Base-by-base conservation (phyloP, 768 basidiomycete species). In the Agrocybe chaxingu region DNA sequence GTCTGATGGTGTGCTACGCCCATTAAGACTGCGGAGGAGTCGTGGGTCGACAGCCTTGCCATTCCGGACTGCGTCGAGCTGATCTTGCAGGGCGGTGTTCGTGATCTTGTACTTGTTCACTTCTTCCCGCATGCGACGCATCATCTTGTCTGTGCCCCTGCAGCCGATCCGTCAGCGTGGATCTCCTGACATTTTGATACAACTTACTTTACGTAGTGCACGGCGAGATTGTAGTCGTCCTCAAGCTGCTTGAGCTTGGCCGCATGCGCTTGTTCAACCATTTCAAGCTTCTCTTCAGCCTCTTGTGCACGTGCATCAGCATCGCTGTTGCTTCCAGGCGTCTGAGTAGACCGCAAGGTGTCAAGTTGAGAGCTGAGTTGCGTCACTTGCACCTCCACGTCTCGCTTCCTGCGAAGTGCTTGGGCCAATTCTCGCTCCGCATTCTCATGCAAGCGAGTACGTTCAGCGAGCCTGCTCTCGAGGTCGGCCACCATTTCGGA, bases 91-190 rank as follows among this genome's bases (percentile, higher is more conserved):
- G 50, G 78, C 74, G 39, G 84, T 74, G 62, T 93, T 95, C 40
- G 84, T 68, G 42, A 76, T 76, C 72, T 97, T 98, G 69, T 96
- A 91, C 71, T 89, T 95, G 57, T 81, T 88, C 50, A 98, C 72
- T 63, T 98, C 97, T 50, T 95, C 96, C 68, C 93, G 91, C 87
- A 98, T 92, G 58, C 88, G 84, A 57, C 93, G 84, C 76, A 98
- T 89, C 84, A 98, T 93, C 72, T 95, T 97, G 69, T 98, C 97
- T 1, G 95, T 98, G 40, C 92, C 92, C 79, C 91, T 93, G 63
- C 18, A 52, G 54, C 32, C 56, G 29, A 24, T 52, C 48, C 35
- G 33, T 33, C 60, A 50, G 33, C 30, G 56, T 60, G 31, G 61
- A 49, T 45, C 6, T 35, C 19, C 7, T 19, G 8, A 55, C 50